Evolutionary conservation across 805 yeast species (phyloP), one percentile per base, ranked within the genome.

Genomic region (Myxozyma melibiosi): DNA sequence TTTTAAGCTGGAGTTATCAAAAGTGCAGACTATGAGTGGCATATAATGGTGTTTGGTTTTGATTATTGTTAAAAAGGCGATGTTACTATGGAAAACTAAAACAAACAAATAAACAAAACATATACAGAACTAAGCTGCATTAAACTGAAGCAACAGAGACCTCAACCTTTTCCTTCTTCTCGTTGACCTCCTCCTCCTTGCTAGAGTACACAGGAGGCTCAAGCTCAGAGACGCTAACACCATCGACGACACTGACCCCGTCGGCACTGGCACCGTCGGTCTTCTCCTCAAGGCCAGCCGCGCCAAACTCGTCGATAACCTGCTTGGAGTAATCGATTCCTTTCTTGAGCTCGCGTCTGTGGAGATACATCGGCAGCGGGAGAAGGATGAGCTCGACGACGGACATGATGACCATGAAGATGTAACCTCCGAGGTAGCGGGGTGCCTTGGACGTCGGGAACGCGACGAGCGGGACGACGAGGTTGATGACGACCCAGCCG

Each of bases 401-500:
- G 5, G 57, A 47, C 40, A 33, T 50, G 33, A 47, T 33, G 5
- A 58, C 53, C 6, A 45, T 45, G 50, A 52, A 58, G 42, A 54
- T 40, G 27, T 58, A 53, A 16, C 62, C 62, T 25, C 62, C 62
- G 11, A 5, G 7, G 53, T 39, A 58, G n/a, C 39, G 13, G 13
- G 62, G 62, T 3, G 59, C 59, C 4, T 18, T 11, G 0, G 51
- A 14, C 4, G 58, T 48, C 2, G 55, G 62, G 53, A 52, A 58
- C 1, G 62, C 62, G 8, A 54, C 53, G 13, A 58, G 54, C 1
- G 62, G 62, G n/a, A 54, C 59, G 5, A 58, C 56, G 30, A 50
- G 43, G 34, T 53, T 54, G 37, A 54, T 30, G n/a, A 58, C 62
- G 33, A 58, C 58, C 58, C 58, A 58, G 31, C 62, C 62, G 42